Conservation (phyloP, 345 rosid species). For the Aurinia saxatilis region DNA sequence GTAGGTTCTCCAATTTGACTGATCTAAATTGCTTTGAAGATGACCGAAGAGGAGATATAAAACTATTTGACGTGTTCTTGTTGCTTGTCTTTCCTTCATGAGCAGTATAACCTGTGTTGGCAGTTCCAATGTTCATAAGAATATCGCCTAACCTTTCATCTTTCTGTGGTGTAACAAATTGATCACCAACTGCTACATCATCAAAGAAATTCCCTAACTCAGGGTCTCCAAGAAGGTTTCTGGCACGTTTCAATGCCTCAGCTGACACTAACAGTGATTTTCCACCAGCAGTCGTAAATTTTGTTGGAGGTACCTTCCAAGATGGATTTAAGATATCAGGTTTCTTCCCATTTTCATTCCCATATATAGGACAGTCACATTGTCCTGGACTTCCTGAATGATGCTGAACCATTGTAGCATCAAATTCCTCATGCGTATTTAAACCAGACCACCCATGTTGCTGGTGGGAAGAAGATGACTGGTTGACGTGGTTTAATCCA, state of each 20-base stretch:
- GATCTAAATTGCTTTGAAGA: conserved; percentile 35
- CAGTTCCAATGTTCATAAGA: conserved; percentile 37
- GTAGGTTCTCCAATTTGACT: conserved; percentile 26
- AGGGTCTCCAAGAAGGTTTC: conserved; percentile 87
- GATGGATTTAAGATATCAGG: conserved; percentile 28
- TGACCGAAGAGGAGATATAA: conserved; percentile 54
- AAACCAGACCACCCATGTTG: conserved; percentile 16
- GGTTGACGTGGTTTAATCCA: conserved; percentile 31
- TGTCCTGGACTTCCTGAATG: conserved; percentile 25
- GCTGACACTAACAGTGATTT: conserved; percentile 79
- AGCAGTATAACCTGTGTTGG: conserved; percentile 22
- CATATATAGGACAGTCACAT: conserved; percentile 24
- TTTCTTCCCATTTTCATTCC: conserved; percentile 20
- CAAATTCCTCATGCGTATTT: conserved; percentile 9
- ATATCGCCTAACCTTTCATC: conserved; percentile 25
- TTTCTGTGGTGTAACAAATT: conserved; percentile 26
- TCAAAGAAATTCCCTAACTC: conserved; percentile 53
- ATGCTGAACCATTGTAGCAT: conserved; percentile 26
- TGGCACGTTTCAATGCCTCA: conserved; percentile 81
- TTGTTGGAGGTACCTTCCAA: conserved; percentile 47
- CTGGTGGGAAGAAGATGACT: conserved; percentile 15
- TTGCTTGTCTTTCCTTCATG: conserved; percentile 38
- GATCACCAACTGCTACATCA: conserved; percentile 35
- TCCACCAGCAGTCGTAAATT: conserved; percentile 87
- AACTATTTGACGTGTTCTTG: conserved; percentile 35